These are phyloP conservation scores for Aspergillus sp. DNA, from an alignment of 2,329 filamentous ascomycete genomes.

Conservation along the genomic window DNA sequence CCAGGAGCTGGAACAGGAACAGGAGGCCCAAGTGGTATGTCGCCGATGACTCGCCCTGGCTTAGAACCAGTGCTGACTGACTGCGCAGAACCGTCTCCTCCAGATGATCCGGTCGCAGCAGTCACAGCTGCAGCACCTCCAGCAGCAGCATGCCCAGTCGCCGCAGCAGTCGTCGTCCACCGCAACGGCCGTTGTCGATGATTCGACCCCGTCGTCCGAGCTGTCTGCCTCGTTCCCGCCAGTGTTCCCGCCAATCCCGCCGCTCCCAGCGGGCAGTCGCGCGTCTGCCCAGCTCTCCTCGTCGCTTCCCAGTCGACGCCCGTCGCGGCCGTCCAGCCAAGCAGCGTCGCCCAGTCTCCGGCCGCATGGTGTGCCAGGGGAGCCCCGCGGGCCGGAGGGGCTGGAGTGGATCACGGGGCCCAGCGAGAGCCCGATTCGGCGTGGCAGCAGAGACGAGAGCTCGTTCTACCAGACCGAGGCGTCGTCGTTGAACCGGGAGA, in stretches of 20 bases:
- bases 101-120: conserved; percentile 42
- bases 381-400: conserved; percentile 13
- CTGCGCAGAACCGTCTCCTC: conserved; percentile 38
- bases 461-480: conserved; percentile 41
- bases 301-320: conserved; percentile 25
- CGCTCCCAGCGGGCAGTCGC: conserved; percentile 20
- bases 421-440: conserved; percentile 23
- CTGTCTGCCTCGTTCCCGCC: conserved; percentile 31
- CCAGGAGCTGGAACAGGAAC: conserved; percentile 43
- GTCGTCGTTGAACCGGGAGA: conserved; percentile 37
- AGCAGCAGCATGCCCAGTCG: conserved; percentile 25
- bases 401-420: conserved; percentile 17
- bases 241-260: no score
- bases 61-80: conserved; percentile 3
- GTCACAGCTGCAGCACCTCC: conserved; percentile 33
- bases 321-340: conserved; percentile 27
- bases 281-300: conserved; percentile 23
- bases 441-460: conserved; percentile 37
- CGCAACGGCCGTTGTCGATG: conserved; percentile 31
- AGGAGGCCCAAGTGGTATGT: conserved; percentile 43
- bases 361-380: conserved; percentile 12
- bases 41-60: background rate
- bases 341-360: conserved; percentile 29
- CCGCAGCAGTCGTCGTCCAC: conserved; percentile 14
- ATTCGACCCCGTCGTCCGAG: conserved; percentile 35